A percentile compares a stretch with the other conserved stretches of the same genome.
Conservation (phyloP, 345 rosid species). For the Litchi chinensis region DNA sequence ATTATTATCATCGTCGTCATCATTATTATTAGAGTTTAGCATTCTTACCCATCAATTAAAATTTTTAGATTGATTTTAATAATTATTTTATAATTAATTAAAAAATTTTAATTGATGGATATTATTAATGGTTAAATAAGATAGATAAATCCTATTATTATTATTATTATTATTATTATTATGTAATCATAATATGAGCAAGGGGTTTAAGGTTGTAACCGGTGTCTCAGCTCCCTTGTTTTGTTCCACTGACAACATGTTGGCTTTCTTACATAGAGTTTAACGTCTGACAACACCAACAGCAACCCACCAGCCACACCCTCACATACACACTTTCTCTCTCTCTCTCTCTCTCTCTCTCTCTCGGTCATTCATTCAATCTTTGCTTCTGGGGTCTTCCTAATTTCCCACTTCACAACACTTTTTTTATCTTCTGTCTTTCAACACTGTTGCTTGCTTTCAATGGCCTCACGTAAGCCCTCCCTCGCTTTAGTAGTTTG, state of each 20-base stretch:
- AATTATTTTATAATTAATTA: too few relatives aligned
- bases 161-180: neutral
- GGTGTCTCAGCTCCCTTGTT: neutral
- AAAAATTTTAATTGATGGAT: too few relatives aligned
- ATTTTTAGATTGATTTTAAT: too few relatives aligned
- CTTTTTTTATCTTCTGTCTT: neutral
- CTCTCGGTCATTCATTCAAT: neutral
- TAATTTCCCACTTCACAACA: neutral
- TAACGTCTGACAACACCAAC: constrained; percentile 12
- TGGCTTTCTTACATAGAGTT: constrained; percentile 8
- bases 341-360: neutral
- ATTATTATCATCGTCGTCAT: too few relatives aligned
- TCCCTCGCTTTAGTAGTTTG: neutral
- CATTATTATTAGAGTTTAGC: neutral
- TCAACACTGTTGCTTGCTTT: neutral
- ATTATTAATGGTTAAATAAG: too few relatives aligned
- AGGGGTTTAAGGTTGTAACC: neutral
- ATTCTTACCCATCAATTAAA: too few relatives aligned
- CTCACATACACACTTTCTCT: neutral
- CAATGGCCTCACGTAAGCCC: constrained; percentile 51
- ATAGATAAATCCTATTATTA: too few relatives aligned
- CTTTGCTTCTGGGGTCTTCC: neutral
- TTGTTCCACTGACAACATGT: neutral
- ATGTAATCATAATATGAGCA: too few relatives aligned
- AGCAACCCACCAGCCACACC: neutral